Conservation (phyloP, 345 rosid genomes). For the Litchi chinensis region DNA sequence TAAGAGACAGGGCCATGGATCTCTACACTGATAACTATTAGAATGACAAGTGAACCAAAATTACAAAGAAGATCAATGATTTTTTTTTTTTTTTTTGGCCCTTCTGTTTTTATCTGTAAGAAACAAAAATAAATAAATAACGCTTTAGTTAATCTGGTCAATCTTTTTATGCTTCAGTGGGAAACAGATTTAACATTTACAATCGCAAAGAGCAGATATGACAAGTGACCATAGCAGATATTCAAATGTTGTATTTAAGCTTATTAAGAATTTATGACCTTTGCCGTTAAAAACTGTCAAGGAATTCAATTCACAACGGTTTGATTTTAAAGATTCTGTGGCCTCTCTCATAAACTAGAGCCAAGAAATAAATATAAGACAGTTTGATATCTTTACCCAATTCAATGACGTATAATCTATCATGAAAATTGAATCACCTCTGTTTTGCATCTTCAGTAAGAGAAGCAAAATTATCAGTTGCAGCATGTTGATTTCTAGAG, state of each 20-base stretch:
- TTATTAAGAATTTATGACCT: conserved; percentile 2
- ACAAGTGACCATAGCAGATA: not conserved
- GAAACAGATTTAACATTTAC: not conserved
- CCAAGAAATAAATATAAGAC: not conserved
- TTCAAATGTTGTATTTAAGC: not conserved
- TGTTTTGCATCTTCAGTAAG: conserved; percentile 68
- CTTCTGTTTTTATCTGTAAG: too few species aligned
- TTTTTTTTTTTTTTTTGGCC: not conserved
- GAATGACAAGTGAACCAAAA: not conserved
- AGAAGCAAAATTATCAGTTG: conserved; percentile 55
- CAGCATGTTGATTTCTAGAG: conserved; percentile 42
- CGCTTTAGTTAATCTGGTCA: not conserved
- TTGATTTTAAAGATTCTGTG: not conserved
- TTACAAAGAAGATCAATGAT: not conserved
- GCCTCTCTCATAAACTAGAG: conserved; percentile 16
- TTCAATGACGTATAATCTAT: conserved; percentile 10
- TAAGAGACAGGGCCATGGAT: not conserved
- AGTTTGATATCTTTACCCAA: not conserved
- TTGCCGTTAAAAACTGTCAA: conserved; percentile 10
- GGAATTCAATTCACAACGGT: not conserved
- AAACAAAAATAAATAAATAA: not conserved
- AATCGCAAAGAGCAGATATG: not conserved
- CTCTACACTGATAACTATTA: not conserved
- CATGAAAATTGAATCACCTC: conserved; percentile 54
- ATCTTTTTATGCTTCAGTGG: not conserved